Evolutionary conservation across 1,284 basidiomycete genomes (phyloP), one percentile per base, ranked within the genome.

Genomic region (Papiliotrema fonsecae): DNA sequence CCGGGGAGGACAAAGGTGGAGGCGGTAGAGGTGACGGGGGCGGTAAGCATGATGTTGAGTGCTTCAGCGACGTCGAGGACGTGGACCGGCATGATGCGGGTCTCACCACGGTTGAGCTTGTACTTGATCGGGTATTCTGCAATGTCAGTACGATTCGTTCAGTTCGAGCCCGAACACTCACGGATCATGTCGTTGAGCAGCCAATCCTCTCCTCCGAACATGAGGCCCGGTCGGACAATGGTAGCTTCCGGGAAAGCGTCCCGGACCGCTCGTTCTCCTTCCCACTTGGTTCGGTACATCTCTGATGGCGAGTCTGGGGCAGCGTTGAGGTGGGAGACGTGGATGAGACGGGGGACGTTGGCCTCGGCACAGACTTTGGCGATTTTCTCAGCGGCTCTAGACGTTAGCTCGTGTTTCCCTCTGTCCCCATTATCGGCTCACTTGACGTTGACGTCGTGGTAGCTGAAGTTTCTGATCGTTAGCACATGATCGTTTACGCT

Each of bases 141-240:
- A 37, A 54, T 16, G 24, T 60, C 16, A 16, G 16, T 3, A 24
- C n/a, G 10, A 38, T 14, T 25, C n/a, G 31, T 24, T 6, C 24
- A 30, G 30, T 28, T 14, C 32, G 46, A 32, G 28, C 30, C 24
- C 36, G 24, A 19, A 42, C 35, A 81, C 86, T 75, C 70, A 90
- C 89, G 77, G 42, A 90, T 87, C 74, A 97, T 88, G 71, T 88
- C 91, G 74, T 90, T 96, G 65, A 98, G 74, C 48, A 98, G 77
- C 71, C 87, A 89, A 77, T 99, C 94, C 76, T 99, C 96, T 67
- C 87, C 84, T 14, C 94, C 94, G 74, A 80, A 99, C 82, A 97
- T 82, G 31, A 80, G 73, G 6, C 81, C 82, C 36, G 96, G 96
- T 50, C 91, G 80, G 50, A 97, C 82, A 63, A 99, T 89, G 28